Evolutionary conservation across 495 filamentous ascomycete species (phyloP).

Genomic region (Penicillium tannophilum): DNA sequence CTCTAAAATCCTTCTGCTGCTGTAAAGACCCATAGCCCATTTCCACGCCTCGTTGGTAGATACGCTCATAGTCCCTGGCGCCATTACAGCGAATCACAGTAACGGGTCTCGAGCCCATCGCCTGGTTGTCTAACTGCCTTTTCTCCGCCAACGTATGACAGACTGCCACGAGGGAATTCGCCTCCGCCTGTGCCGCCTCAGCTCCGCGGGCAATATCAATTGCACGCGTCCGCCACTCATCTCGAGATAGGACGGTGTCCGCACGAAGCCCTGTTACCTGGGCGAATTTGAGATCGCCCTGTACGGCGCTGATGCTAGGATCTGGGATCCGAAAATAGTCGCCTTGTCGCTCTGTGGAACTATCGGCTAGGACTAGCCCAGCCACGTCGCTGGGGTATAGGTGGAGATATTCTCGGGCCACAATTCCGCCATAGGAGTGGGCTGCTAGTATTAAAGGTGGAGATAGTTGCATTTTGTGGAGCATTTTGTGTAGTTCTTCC

Average conservation of each 20-base stretch:
- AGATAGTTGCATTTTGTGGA: slow-evolving; percentile 15
- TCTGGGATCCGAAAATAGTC: slow-evolving; percentile 37
- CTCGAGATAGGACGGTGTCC: slow-evolving; percentile 28
- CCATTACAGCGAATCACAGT: slow-evolving; percentile 42
- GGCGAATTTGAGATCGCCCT: slow-evolving; percentile 33
- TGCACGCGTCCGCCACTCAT: slow-evolving; percentile 40
- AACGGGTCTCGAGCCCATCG: slow-evolving; percentile 37
- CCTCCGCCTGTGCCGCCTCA: slow-evolving; percentile 21
- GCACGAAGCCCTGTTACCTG: slow-evolving; percentile 35
- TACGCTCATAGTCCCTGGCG: slow-evolving; percentile 32
- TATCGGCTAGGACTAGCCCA: slow-evolving; percentile 46
- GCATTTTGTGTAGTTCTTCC: slow-evolving; percentile 36
- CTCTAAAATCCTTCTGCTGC: slow-evolving; percentile 31
- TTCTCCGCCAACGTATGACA: slow-evolving; percentile 34
- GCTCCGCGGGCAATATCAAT: slow-evolving; percentile 34
- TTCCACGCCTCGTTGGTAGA: slow-evolving; percentile 36
- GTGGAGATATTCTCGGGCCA: slow-evolving; percentile 51
- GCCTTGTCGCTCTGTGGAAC: slow-evolving; percentile 37
- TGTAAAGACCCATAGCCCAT: slow-evolving; percentile 36
- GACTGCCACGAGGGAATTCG: slow-evolving; percentile 19
- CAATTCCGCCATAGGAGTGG: slow-evolving; percentile 55
- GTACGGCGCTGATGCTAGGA: slow-evolving; percentile 33
- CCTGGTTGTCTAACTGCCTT: slow-evolving; percentile 32
- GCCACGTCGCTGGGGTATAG: slow-evolving; percentile 29
- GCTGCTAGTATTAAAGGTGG: slow-evolving; percentile 48